Evolutionary conservation across 2,329 filamentous ascomycete genomes (phyloP), one percentile per base, ranked within the genome.

Genomic region (Trichoderma asperellum): DNA sequence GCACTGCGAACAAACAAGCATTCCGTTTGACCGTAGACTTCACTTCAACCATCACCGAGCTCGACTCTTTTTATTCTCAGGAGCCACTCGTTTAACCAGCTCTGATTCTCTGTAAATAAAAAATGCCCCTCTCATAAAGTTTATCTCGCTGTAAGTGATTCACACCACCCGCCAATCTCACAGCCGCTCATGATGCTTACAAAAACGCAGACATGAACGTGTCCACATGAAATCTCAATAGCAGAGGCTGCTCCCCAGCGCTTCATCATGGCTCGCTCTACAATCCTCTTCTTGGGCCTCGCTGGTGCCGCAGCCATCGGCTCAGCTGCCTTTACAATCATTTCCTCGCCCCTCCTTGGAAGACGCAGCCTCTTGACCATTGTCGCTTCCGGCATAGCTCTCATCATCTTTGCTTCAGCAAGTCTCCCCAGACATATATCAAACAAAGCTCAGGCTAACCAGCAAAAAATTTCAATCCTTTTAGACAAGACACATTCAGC

Each of bases 401-500:
- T 76, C 2, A 16, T 71, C 65, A 73, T 79, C 59, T 79, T 78
- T 60, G 53, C 76, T 34, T 76, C 77, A 35, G 80, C 80, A 73
- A 68, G 75, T 27, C 24, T 43, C 18, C 18, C 29, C 21, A 24
- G 10, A 12, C 21, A 24, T 4, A 12, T 24, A 24, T 24, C 24
- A 47, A 49, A 49, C 16, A 52, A 18, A 0, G n/a, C 7, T 2
- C 34, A 3, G 4, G 18, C 2, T 52, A 60, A 68, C 57, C 57
- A 29, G 1, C 7, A n/a, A 72, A 37, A 24, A 24, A n/a, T n/a
- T 3, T 24, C 24, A 24, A 24, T 24, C 24, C 24, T 53, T 12
- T 12, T 2, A 79, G 79, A 72, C 74, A 14, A 75, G 78, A 0
- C 79, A 80, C 61, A 70, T 76, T 1, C 76, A 79, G 24, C 62